Conservation (phyloP, 495 filamentous ascomycete genomes). For the Daldinia concentrica region DNA sequence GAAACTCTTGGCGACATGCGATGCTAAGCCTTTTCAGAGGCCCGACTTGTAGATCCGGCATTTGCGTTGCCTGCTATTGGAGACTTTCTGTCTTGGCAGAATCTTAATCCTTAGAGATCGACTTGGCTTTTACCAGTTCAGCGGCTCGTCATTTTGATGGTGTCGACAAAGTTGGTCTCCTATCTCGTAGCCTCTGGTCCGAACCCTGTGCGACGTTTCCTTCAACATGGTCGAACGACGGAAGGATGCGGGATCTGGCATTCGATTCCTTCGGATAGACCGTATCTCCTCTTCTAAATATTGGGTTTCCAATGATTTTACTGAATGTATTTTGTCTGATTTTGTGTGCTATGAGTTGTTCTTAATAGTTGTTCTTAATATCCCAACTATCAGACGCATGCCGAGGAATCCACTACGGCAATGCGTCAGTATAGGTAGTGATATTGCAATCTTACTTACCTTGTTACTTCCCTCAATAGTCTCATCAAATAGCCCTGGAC, state of each 20-base stretch:
- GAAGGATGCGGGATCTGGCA: slow-evolving; percentile 4
- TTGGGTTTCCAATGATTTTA: background rate
- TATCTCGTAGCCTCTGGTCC: slow-evolving; percentile 19
- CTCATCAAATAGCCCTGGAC: background rate
- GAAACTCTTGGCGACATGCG: slow-evolving; percentile 29
- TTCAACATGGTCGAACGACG: slow-evolving; percentile 9
- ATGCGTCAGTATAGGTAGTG: background rate
- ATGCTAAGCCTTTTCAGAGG: slow-evolving; percentile 29
- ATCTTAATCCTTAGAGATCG: slow-evolving; percentile 35
- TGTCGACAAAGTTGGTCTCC: slow-evolving; percentile 9
- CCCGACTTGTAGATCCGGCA: slow-evolving; percentile 32
- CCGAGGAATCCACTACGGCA: background rate
- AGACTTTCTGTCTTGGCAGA: background rate
- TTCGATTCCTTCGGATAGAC: background rate
- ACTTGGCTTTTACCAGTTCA: slow-evolving; percentile 31
- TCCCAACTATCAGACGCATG: background rate
- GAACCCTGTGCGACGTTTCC: slow-evolving; percentile 23
- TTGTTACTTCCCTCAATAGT: background rate
- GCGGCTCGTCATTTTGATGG: slow-evolving; percentile 26
- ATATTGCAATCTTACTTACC: background rate
- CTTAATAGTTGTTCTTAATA: background rate
- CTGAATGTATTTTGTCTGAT: background rate
- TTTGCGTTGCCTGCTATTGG: slow-evolving; percentile 27
- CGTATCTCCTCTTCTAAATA: background rate
- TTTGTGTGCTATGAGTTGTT: background rate